These are phyloP conservation scores for Byssoonygena ceratinophila DNA, from an alignment of 2,329 filamentous ascomycete species.

Conservation along the genomic window DNA sequence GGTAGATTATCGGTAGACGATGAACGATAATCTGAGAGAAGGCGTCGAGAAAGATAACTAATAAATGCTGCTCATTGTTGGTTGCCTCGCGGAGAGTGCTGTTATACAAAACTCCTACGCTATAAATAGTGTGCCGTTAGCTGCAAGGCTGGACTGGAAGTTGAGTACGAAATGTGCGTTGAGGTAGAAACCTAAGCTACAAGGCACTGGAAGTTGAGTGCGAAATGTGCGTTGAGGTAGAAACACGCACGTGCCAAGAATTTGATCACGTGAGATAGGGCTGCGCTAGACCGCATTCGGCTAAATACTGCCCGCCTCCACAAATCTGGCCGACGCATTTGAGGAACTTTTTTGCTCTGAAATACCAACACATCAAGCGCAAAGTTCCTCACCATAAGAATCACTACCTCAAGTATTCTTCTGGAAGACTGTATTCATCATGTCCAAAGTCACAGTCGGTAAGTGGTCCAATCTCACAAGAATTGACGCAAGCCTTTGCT, in stretches of 20 bases:
- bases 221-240: neutral
- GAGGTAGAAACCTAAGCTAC: neutral
- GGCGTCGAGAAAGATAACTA: too few species aligned
- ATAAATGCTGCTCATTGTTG: too few species aligned
- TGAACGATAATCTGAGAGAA: too few species aligned
- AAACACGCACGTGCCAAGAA: neutral
- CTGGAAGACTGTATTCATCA: conserved; percentile 68
- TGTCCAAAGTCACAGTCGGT: conserved; percentile 52
- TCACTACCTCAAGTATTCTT: conserved; percentile 44
- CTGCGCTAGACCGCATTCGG: conserved; percentile 12
- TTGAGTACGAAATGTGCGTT: neutral
- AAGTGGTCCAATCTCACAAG: conserved; percentile 21
- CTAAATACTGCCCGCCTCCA: conserved; percentile 12
- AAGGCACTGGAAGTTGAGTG: too few species aligned
- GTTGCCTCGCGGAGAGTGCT: too few species aligned
- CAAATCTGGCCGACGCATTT: conserved; percentile 6
- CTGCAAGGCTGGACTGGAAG: too few species aligned
- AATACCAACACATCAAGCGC: conserved; percentile 6
- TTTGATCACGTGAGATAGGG: conserved; percentile 8
- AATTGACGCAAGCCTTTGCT: conserved; percentile 3
- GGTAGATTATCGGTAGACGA: too few species aligned
- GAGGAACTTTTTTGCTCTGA: conserved; percentile 3
- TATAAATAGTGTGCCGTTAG: too few species aligned
- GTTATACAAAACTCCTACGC: too few species aligned
- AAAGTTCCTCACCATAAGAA: conserved; percentile 65